Conservation (phyloP, 2,329 filamentous ascomycete genomes). For the Hypomyces perniciosus region DNA sequence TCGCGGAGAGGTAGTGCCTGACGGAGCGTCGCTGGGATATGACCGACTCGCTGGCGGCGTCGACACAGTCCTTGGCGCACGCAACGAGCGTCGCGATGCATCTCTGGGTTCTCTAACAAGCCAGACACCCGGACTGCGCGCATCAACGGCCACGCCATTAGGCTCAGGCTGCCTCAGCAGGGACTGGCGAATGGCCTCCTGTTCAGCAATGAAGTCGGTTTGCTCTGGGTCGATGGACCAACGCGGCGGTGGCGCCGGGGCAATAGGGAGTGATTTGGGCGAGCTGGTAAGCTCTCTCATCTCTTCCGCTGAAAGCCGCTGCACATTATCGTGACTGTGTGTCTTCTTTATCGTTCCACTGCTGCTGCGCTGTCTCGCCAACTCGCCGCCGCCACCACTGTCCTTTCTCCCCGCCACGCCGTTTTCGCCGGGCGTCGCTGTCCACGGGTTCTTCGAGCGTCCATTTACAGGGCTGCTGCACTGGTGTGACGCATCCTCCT, state of each 20-base stretch:
- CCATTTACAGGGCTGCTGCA: constrained; percentile 1
- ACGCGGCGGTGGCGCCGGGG: constrained; percentile 32
- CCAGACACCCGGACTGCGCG: constrained; percentile 11
- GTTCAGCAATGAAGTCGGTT: constrained; percentile 21
- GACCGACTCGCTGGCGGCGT: constrained; percentile 45
- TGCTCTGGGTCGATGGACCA: constrained; percentile 35
- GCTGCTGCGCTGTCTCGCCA: constrained; percentile 5
- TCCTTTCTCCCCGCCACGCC: not conserved
- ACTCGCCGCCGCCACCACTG: not conserved
- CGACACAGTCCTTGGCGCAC: constrained; percentile 40
- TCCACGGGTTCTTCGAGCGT: constrained; percentile 1
- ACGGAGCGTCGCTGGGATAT: constrained; percentile 22
- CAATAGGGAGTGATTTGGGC: constrained; percentile 53
- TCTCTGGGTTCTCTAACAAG: constrained; percentile 15
- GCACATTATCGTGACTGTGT: constrained; percentile 38
- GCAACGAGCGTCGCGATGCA: constrained; percentile 28
- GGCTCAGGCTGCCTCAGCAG: constrained; percentile 23
- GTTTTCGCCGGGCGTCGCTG: not conserved
- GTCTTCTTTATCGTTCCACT: constrained; percentile 27
- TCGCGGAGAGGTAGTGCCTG: constrained; percentile 30
- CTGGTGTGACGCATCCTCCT: not conserved
- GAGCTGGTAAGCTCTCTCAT: constrained; percentile 53
- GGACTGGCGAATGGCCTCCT: constrained; percentile 25
- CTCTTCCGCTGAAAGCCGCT: constrained; percentile 51
- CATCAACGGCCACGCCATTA: constrained; percentile 23